A percentile compares a stretch with the other conserved stretches of the same genome.
Evolutionary conservation across 1,139 yeast genomes (phyloP).

Genomic region (Pichia sp.): DNA sequence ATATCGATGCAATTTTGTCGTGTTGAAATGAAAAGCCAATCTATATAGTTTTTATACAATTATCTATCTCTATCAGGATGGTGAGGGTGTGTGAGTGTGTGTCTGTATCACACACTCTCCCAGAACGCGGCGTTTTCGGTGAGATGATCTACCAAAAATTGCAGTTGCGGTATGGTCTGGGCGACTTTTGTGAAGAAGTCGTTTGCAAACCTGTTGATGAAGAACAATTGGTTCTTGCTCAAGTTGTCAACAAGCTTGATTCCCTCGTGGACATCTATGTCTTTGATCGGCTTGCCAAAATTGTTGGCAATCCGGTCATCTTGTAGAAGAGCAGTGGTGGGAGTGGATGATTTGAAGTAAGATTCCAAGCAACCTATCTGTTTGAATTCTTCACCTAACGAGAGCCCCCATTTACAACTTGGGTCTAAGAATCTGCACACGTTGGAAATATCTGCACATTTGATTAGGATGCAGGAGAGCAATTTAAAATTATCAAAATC

Average conservation of each 20-base stretch:
- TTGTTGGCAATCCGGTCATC: conserved; percentile 3
- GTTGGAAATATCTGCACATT: conserved; percentile 93
- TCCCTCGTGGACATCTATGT: conserved; percentile 36
- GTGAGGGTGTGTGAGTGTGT: background rate
- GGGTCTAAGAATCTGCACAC: conserved; percentile 76
- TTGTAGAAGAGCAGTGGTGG: conserved; percentile 11
- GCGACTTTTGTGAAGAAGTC: conserved; percentile 66
- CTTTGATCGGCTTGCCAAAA: conserved; percentile 15
- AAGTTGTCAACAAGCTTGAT: conserved; percentile 46
- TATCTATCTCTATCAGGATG: background rate
- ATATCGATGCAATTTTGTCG: background rate
- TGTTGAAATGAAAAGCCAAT: background rate
- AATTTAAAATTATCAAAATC: conserved; percentile 32
- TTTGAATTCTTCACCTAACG: conserved; percentile 69
- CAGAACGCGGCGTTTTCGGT: conserved; percentile 39
- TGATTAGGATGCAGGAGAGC: conserved; percentile 65
- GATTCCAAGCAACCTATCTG: conserved; percentile 60
- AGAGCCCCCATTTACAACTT: conserved; percentile 83
- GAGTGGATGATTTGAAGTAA: conserved; percentile 31
- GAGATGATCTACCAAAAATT: conserved; percentile 44
- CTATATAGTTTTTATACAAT: background rate
- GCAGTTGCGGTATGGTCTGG: conserved; percentile 52
- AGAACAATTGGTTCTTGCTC: conserved; percentile 77
- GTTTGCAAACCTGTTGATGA: conserved; percentile 77
- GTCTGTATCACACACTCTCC: conserved; percentile 26